Evolutionary conservation across 148 eudicot genomes (phyloP).

Genomic region (Oxyria digyna): DNA sequence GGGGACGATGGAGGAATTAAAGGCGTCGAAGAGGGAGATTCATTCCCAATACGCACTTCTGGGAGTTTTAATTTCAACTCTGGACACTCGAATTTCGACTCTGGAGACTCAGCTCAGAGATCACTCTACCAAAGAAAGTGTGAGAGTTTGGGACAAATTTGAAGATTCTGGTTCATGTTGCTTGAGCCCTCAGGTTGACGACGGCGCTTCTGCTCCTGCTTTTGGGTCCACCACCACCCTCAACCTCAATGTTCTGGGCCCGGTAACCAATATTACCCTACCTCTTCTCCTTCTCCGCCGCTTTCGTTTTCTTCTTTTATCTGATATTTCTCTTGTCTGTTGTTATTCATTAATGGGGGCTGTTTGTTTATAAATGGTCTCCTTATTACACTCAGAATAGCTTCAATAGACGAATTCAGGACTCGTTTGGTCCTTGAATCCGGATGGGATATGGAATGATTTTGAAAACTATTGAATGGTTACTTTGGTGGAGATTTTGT

Average conservation of each 20-base stretch:
- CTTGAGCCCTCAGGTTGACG: neutral
- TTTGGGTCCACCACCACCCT: no score
- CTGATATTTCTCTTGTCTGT: no score
- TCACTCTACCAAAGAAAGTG: neutral
- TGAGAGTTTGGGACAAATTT: neutral
- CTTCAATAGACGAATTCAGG: no score
- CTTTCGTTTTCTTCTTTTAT: no score
- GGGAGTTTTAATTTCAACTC: neutral
- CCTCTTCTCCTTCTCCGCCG: neutral
- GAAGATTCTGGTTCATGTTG: neutral
- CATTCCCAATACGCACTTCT: neutral
- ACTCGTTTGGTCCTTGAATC: no score
- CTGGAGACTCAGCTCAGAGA: neutral
- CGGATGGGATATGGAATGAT: no score
- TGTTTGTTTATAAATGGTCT: no score
- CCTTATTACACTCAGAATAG: no score
- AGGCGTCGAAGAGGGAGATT: neutral
- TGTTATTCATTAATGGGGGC: no score
- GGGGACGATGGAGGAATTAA: neutral
- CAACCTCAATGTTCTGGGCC: neutral
- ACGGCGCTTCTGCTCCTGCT: no score
- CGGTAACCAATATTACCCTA: neutral
- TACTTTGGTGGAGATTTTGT: no score
- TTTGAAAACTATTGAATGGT: no score
- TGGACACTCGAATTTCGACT: neutral